Evolutionary conservation across 768 basidiomycete genomes (phyloP), one percentile per base, ranked within the genome.

Genomic region (Trichaptum fuscoviolaceum): DNA sequence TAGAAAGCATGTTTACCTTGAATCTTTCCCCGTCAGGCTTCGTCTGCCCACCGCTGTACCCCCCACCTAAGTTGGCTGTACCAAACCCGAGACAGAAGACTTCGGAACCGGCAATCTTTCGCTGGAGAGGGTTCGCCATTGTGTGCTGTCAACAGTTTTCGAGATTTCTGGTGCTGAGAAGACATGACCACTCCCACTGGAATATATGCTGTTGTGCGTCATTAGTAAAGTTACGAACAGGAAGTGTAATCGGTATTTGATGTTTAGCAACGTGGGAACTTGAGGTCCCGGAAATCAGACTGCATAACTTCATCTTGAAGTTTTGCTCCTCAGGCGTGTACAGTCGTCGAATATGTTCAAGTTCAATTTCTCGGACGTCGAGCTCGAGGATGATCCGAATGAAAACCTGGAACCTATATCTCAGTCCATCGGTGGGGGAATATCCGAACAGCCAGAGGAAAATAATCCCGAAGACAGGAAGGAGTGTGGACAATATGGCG

Each of bases 11-110:
- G 25, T 18, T 15, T 20, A 61, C 59, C 59, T 61, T 61, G 17
- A 61, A 61, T 12, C 59, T 12, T 17, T 61, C 59, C n/a, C n/a
- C 59, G 30, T 61, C 59, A 12, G 42, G 42, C 42, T 52, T 52
- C 30, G 30, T 30, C 8, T 30, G 30, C 30, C 30, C 30, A 30
- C 30, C 30, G 42, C 42, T 20, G 20, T 52, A 52, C 15, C 10
- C 10, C 4, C 15, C 42, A 20, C 42, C 20, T 20, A 26, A 17
- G 15, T 20, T 20, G 15, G 20, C 20, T 12, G 42, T 12, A 20
- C 42, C 42, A 52, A 15, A 52, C 20, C 42, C 42, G 42, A 52
- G 42, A 12, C 42, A 52, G 20, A 52, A 52, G 20, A 52, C 42
- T 15, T 52, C 42, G 3, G 42, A 15, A 3, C 42, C 64, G n/a